Evolutionary conservation across 2,329 filamentous ascomycete species (phyloP).

Genomic region (Fusarium metavorans): DNA sequence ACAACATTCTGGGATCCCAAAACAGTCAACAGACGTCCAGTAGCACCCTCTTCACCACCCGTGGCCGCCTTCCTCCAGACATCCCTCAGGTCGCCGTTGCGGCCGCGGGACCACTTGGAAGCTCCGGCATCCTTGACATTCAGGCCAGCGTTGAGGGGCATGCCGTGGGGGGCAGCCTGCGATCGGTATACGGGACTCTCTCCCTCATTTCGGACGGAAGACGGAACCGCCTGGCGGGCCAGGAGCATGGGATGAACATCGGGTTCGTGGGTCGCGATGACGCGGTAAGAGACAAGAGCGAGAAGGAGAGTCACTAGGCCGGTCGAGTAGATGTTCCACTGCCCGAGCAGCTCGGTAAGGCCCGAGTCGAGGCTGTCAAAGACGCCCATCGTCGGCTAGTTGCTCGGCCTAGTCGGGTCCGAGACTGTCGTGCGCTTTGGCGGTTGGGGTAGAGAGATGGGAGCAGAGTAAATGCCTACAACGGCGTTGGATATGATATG

Average conservation of each 20-base stretch:
- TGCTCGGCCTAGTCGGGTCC: conserved; percentile 7
- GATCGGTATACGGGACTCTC: conserved; percentile 89
- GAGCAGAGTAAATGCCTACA: not conserved
- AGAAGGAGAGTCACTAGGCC: conserved; percentile 74
- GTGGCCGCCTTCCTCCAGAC: conserved; percentile 82
- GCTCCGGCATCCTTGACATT: conserved; percentile 85
- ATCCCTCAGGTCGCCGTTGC: conserved; percentile 90
- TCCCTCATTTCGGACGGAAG: conserved; percentile 82
- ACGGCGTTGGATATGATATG: not conserved
- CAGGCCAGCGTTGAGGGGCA: conserved; percentile 80
- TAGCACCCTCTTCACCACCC: conserved; percentile 73
- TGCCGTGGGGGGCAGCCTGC: conserved; percentile 86
- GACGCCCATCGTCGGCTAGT: conserved; percentile 52
- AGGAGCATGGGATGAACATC: conserved; percentile 94
- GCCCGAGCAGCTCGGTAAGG: conserved; percentile 75
- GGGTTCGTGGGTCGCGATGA: conserved; percentile 80
- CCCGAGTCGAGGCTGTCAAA: conserved; percentile 77
- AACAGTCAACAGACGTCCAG: conserved; percentile 82
- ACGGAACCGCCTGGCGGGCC: conserved; percentile 82
- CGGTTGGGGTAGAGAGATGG: not conserved
- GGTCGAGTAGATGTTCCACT: conserved; percentile 88
- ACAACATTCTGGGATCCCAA: conserved; percentile 79
- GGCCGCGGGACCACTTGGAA: conserved; percentile 85
- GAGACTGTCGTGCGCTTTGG: not conserved
- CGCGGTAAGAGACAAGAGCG: conserved; percentile 75